Evolutionary conservation across 2,329 filamentous ascomycete genomes (phyloP).

Genomic region (Ophiobolus disseminans): DNA sequence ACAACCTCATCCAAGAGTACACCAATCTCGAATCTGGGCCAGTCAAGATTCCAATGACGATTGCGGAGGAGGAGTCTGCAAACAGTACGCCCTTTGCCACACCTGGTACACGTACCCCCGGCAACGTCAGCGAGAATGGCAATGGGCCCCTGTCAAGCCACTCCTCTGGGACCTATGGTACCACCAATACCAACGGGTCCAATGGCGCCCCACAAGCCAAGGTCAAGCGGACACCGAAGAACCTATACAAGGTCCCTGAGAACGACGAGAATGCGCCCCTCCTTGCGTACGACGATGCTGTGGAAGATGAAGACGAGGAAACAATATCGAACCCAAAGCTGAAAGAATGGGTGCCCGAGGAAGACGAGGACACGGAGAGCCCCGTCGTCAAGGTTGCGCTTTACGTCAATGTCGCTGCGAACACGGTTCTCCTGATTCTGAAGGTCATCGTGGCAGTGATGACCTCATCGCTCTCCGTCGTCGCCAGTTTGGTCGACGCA

Average conservation of each 20-base stretch:
- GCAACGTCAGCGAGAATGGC: conserved; percentile 19
- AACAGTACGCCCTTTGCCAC: conserved; percentile 25
- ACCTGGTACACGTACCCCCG: conserved; percentile 25
- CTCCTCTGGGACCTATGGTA: conserved; percentile 43
- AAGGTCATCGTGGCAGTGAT: conserved; percentile 80
- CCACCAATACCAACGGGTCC: conserved; percentile 29
- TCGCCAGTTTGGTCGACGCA: conserved; percentile 80
- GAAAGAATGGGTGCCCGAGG: conserved; percentile 71
- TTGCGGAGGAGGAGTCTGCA: conserved; percentile 69
- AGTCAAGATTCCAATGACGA: conserved; percentile 74
- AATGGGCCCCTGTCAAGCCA: conserved; percentile 18
- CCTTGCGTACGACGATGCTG: conserved; percentile 50
- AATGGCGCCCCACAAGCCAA: conserved; percentile 38
- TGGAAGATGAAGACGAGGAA: conserved; percentile 55
- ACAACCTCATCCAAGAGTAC: conserved; percentile 91
- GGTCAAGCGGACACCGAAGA: conserved; percentile 70
- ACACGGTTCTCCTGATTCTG: conserved; percentile 74
- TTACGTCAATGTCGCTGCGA: conserved; percentile 82
- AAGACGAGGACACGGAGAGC: conserved; percentile 76
- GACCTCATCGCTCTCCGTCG: conserved; percentile 80
- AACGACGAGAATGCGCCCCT: conserved; percentile 72
- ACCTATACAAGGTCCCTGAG: conserved; percentile 75
- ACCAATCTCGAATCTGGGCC: conserved; percentile 66
- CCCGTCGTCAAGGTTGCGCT: conserved; percentile 86
- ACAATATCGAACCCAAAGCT: conserved; percentile 59